Evolutionary conservation across 2,329 filamentous ascomycete genomes (phyloP).

Genomic region (Microdochium bolleyi): DNA sequence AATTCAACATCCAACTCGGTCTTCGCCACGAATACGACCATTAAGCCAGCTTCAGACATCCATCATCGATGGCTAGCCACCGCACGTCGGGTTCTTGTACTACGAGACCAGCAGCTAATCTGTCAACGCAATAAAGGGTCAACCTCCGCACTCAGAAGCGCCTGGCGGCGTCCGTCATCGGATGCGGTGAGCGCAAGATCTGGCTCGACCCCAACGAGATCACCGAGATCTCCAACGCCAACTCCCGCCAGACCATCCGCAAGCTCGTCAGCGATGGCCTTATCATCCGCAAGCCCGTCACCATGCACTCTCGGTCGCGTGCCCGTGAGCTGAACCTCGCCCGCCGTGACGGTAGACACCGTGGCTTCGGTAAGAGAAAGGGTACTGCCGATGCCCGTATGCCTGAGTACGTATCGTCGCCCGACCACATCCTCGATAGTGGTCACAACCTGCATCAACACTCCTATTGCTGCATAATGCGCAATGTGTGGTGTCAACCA

Average conservation of each 20-base stretch:
- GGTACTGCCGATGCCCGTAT: conserved; percentile 99
- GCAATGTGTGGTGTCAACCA: conserved; percentile 2
- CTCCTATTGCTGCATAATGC: no score
- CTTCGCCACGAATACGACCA: neutral
- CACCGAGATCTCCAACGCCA: conserved; percentile 99
- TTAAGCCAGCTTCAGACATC: neutral
- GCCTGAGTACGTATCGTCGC: conserved; percentile 65
- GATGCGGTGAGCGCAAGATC: conserved; percentile 99
- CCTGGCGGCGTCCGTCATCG: conserved; percentile 96
- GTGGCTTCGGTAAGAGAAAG: conserved; percentile 99
- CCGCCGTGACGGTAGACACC: conserved; percentile 92
- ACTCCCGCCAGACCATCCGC: conserved; percentile 99
- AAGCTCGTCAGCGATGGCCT: conserved; percentile 99
- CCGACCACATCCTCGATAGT: no score
- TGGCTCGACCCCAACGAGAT: conserved; percentile 99
- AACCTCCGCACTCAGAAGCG: conserved; percentile 99
- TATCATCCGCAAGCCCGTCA: conserved; percentile 99
- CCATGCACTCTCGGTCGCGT: conserved; percentile 97
- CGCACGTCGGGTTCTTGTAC: neutral
- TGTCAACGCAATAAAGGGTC: conserved; percentile 61
- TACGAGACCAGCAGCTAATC: conserved; percentile 6
- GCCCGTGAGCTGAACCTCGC: conserved; percentile 92
- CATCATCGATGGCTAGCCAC: no score
- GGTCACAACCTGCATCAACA: no score
- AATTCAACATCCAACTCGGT: no score